Evolutionary conservation across 208 protist genomes (phyloP).

Genomic region (Phytomonas serpens): DNA sequence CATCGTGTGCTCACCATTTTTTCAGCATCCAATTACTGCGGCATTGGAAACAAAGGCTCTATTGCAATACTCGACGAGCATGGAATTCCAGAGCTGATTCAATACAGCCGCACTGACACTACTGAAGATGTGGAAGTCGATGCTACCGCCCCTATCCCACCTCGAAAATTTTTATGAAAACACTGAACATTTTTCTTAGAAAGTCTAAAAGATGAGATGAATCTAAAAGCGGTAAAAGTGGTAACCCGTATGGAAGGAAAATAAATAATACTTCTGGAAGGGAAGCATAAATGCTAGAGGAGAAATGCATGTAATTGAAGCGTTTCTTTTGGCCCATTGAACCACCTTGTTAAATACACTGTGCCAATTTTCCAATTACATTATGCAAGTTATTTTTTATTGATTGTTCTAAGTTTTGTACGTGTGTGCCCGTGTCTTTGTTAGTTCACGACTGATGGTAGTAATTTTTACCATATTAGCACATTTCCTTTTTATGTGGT

Average conservation of each 20-base stretch:
- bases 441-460: constrained; percentile 3
- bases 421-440: neutral
- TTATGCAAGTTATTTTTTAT: neutral
- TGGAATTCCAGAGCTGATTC: constrained; percentile 38
- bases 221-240: neutral
- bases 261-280: neutral
- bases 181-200: constrained; percentile 17
- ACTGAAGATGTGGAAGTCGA: constrained; percentile 11
- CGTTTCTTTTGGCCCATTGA: neutral
- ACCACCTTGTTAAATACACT: neutral
- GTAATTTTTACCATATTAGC: constrained; percentile 3
- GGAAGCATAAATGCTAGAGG: neutral
- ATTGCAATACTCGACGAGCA: constrained; percentile 75
- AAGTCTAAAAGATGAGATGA: neutral
- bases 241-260: neutral
- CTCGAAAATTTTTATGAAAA: constrained; percentile 20
- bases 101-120: constrained; percentile 38
- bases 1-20: constrained; percentile 98
- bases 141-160: constrained; percentile 22
- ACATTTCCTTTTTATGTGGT: constrained; percentile 15
- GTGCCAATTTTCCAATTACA: neutral
- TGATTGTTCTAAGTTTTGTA: constrained; percentile 10
- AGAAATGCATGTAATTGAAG: neutral
- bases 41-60: constrained; percentile 98
- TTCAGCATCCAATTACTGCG: constrained; percentile 99